These are phyloP conservation scores for Tolypocladium capitatum DNA, from an alignment of 2,329 filamentous ascomycete genomes.

Conservation along the genomic window DNA sequence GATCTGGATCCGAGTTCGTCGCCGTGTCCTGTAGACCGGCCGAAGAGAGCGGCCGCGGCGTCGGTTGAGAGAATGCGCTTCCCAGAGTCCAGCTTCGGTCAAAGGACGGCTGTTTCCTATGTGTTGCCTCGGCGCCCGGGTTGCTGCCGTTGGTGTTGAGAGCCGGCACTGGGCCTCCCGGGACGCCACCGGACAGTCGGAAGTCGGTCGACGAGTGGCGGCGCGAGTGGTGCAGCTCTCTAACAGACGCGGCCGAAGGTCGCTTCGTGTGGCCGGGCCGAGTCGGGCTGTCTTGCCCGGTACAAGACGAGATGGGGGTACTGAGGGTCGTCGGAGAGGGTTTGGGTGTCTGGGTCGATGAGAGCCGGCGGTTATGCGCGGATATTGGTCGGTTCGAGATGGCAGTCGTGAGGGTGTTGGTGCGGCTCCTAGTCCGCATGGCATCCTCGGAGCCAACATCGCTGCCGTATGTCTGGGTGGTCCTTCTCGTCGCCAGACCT, in stretches of 20 bases:
- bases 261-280: constrained; percentile 38
- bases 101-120: constrained; percentile 57
- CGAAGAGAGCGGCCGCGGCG: constrained; percentile 37
- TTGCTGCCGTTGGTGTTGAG: constrained; percentile 29
- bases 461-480: constrained; percentile 43
- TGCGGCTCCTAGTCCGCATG: constrained; percentile 38
- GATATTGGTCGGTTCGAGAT: constrained; percentile 33
- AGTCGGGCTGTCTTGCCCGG: constrained; percentile 30
- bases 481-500: constrained; percentile 30
- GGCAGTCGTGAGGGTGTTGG: constrained; percentile 41
- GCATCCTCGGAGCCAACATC: constrained; percentile 44
- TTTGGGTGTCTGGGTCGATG: constrained; percentile 35
- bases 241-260: constrained; percentile 70
- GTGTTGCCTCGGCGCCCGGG: constrained; percentile 24
- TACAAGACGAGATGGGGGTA: constrained; percentile 25
- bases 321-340: constrained; percentile 29
- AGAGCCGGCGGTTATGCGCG: constrained; percentile 33
- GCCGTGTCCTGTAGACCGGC: constrained; percentile 34
- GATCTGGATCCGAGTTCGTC: constrained; percentile 21
- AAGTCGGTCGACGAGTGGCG: constrained; percentile 81
- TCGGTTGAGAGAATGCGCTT: constrained; percentile 26
- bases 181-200: constrained; percentile 23
- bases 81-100: constrained; percentile 59
- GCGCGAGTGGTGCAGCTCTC: constrained; percentile 70
- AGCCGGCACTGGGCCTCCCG: constrained; percentile 20